Base-by-base conservation (phyloP, 2,329 filamentous ascomycete genomes). In the Apiospora marii region DNA sequence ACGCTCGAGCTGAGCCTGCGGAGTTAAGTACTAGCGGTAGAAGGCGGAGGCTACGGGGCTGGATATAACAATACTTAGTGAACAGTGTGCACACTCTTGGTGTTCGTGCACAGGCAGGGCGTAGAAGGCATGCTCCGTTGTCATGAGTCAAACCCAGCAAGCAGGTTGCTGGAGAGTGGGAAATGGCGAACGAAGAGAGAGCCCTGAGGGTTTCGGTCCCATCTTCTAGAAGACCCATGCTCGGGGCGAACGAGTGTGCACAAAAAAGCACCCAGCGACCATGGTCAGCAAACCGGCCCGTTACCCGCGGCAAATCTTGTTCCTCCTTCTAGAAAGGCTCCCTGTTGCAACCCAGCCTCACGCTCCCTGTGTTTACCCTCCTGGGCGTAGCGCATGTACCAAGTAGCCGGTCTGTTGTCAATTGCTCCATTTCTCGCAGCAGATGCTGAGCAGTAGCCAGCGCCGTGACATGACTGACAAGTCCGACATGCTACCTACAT, bases 301-400 rank as follows among this genome's bases (percentile, higher is more conserved):
- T 64, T 64, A 61, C 34, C 58, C 58, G 58, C 58, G 58, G 58
- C 34, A 64, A 64, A 64, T 64, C 58, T 41, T 64, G 58, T 64
- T 64, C 58, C 58, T 64, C 58, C 58, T 64, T 64, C 58, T 64
- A 64, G 58, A 64, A 64, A 64, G 58, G 58, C 58, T 41, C 58
- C 34, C 41, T 12, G 58, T 64, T 64, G 58, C 34, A 64, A 64
- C 58, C 58, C 58, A 64, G 58, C 58, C 58, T 64, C 58, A 64
- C 58, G 37, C 58, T 64, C 58, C 19, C 34, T 22, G 16, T 37
- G 30, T 27, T 14, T 22, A 61, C 13, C 30, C 27, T 27, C 16
- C 12, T 22, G 30, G 34, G 34, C 34, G 58, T 37, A 41, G 58
- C n/a, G n/a, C 58, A 37, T 64, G 58, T 64, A 64, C 58, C 58